phyloP scores from a whole-genome alignment of 1,284 basidiomycete species.

The Violaceomyces palustris region DNA sequence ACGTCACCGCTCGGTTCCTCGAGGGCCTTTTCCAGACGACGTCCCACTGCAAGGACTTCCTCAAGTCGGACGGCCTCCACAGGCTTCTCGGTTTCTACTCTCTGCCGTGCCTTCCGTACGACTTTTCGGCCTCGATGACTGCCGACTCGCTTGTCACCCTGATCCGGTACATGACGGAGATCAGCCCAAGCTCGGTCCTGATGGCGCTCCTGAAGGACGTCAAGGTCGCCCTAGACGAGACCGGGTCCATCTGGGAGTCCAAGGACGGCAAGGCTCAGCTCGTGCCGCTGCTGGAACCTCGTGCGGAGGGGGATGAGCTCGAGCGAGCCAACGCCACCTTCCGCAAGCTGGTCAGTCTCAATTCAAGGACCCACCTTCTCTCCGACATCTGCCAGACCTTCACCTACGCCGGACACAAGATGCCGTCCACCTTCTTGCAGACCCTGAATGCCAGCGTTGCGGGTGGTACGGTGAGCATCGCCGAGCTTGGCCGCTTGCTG shows the following conservation, averaged over 20 bases:
- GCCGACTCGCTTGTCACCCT: conserved; percentile 82
- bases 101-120: conserved; percentile 81
- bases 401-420: conserved; percentile 69
- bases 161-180: conserved; percentile 81
- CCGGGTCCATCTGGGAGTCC: conserved; percentile 69
- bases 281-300: conserved; percentile 12
- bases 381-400: conserved; percentile 84
- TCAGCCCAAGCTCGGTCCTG: conserved; percentile 72
- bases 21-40: conserved; percentile 88
- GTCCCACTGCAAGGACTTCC: conserved; percentile 82
- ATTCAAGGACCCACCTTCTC: conserved; percentile 74
- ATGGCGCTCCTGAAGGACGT: conserved; percentile 69
- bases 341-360: conserved; percentile 70
- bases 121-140: conserved; percentile 75
- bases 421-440: conserved; percentile 70
- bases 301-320: conserved; percentile 54
- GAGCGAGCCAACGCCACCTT: conserved; percentile 65
- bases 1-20: conserved; percentile 56
- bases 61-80: conserved; percentile 71
- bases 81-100: conserved; percentile 71
- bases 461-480: conserved; percentile 63
- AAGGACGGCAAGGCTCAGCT: conserved; percentile 1
- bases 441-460: conserved; percentile 15
- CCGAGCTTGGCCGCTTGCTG: conserved; percentile 74
- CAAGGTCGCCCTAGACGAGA: conserved; percentile 66